phyloP scores from a whole-genome alignment of 140 eudicot genomes.

The Anethum foeniculum region DNA sequence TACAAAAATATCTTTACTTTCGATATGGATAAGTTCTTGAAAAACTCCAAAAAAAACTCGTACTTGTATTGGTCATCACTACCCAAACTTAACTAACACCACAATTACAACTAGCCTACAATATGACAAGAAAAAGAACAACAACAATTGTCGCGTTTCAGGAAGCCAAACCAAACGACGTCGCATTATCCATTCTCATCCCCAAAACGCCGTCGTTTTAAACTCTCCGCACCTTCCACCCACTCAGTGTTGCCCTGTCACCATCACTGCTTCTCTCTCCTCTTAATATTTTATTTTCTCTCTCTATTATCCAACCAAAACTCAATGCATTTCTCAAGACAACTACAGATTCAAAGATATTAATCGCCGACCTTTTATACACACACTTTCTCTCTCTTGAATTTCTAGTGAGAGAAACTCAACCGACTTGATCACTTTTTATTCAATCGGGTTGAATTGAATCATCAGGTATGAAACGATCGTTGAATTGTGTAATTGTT shows the following conservation, averaged over 20 bases:
- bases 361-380: constrained; percentile 31
- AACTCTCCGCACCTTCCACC: not conserved
- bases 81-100: not conserved
- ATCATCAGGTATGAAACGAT: not conserved
- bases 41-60: not conserved
- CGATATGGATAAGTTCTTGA: not conserved
- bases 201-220: constrained; percentile 21
- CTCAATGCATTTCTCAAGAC: constrained; percentile 11
- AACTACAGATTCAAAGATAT: constrained; percentile 11
- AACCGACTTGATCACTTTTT: constrained; percentile 29
- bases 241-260: constrained; percentile 26
- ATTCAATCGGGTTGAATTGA: not conserved
- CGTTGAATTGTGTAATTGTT: not conserved
- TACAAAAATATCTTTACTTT: not conserved
- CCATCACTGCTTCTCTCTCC: constrained; percentile 20
- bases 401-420: constrained; percentile 23
- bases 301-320: constrained; percentile 21
- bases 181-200: constrained; percentile 18
- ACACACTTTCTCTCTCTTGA: constrained; percentile 1
- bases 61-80: not conserved
- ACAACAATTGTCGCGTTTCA: constrained; percentile 9
- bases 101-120: not conserved
- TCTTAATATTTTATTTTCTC: not conserved
- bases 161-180: constrained; percentile 18
- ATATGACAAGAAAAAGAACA: constrained; percentile 4